A percentile compares a stretch with the other conserved stretches of the same genome.
Conservation (phyloP, 192 early-diverging fungal species). For the Phlyctochytrium arcticum region DNA sequence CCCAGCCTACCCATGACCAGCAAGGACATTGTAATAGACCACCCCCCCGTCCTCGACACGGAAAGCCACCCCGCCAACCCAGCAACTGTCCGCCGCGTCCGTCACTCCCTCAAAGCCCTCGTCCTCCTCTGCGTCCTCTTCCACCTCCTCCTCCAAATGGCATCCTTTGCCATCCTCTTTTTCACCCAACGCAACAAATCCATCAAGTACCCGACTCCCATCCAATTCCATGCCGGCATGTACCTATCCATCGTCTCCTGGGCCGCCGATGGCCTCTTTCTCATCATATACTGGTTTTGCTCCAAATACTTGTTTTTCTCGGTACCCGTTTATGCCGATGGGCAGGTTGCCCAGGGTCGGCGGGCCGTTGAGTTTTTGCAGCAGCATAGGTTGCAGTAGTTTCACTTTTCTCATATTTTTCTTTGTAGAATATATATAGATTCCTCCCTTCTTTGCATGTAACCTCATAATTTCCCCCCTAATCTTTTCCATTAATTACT, state of each 20-base stretch:
- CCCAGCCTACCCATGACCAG: too few species aligned
- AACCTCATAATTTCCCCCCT: too few species aligned
- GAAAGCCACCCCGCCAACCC: background rate
- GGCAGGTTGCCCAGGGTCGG: background rate
- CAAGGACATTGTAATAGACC: too few species aligned
- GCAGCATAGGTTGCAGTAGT: background rate
- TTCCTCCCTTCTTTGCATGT: too few species aligned
- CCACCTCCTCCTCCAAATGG: slow-evolving; percentile 7
- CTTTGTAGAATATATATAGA: too few species aligned
- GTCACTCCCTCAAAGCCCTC: background rate
- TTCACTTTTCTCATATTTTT: too few species aligned
- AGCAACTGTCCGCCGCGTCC: slow-evolving; percentile 11
- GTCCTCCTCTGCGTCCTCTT: background rate
- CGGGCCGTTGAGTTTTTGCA: background rate
- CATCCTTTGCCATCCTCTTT: slow-evolving; percentile 1
- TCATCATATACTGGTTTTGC: slow-evolving; percentile 3
- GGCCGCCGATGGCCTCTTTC: slow-evolving; percentile 7
- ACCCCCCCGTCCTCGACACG: too few species aligned
- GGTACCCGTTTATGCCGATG: slow-evolving; percentile 13
- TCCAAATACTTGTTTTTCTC: slow-evolving; percentile 11
- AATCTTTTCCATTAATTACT: too few species aligned
- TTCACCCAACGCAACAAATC: background rate
- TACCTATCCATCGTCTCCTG: background rate
- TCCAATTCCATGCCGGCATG: slow-evolving; percentile 7
- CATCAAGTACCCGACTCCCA: background rate